phyloP scores from a whole-genome alignment of 768 basidiomycete genomes.

The Kwoniella pini region DNA sequence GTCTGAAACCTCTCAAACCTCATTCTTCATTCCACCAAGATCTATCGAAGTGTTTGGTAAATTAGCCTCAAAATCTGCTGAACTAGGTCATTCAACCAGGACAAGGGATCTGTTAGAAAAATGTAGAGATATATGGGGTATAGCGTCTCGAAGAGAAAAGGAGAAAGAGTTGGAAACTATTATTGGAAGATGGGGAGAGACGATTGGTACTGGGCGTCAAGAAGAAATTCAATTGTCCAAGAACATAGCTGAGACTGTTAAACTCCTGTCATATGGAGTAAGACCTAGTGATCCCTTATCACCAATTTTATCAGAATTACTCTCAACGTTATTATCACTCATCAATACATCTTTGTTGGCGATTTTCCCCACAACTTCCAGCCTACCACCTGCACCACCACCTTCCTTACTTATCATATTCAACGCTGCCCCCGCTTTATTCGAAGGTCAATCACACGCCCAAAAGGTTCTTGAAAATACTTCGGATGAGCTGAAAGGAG shows the following conservation, averaged over 20 bases:
- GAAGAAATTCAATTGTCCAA: constrained; percentile 30
- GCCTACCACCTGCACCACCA: constrained; percentile 30
- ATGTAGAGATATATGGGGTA: constrained; percentile 49
- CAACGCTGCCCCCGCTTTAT: constrained; percentile 21
- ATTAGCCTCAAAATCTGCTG: constrained; percentile 17
- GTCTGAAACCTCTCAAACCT: constrained; percentile 2
- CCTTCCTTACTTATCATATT: constrained; percentile 38
- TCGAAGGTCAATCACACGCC: constrained; percentile 17
- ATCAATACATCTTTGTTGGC: constrained; percentile 12
- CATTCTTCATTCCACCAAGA: constrained; percentile 38
- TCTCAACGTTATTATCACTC: constrained; percentile 23
- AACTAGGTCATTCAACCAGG: constrained; percentile 20
- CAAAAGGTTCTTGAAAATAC: constrained; percentile 27
- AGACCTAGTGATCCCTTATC: constrained; percentile 24
- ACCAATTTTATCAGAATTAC: constrained; percentile 23
- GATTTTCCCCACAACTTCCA: constrained; percentile 40
- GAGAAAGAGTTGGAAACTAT: constrained; percentile 45
- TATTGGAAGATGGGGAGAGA: constrained; percentile 36
- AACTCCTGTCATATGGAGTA: constrained; percentile 30
- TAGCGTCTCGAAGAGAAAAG: constrained; percentile 31
- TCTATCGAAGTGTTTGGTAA: constrained; percentile 36
- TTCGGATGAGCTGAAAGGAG: constrained; percentile 46
- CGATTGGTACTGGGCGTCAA: constrained; percentile 20
- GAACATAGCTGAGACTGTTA: constrained; percentile 34
- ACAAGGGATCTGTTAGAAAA: constrained; percentile 38